Evolutionary conservation across 1,139 yeast genomes (phyloP).

Genomic region (Yamadazyma oceani): DNA sequence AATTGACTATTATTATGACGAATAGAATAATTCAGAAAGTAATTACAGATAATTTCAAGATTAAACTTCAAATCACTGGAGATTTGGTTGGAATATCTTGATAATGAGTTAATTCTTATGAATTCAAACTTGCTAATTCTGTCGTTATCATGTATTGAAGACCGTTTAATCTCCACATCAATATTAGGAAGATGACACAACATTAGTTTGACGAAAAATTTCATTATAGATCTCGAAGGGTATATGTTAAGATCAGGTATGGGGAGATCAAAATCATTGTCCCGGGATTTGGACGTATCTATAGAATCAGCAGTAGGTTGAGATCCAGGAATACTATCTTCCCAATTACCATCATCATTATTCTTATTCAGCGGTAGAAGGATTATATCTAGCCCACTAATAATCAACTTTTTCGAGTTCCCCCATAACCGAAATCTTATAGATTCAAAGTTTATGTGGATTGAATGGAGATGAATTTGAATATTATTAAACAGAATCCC

Average conservation of each 20-base stretch:
- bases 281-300: not conserved
- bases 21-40: slow-evolving; percentile 7
- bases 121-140: slow-evolving; percentile 23
- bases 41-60: slow-evolving; percentile 16
- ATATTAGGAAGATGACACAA: slow-evolving; percentile 26
- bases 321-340: too few species aligned
- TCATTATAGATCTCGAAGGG: slow-evolving; percentile 19
- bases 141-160: slow-evolving; percentile 15
- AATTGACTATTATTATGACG: slow-evolving; percentile 6
- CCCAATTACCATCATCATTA: not conserved
- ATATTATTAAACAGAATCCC: slow-evolving; percentile 41
- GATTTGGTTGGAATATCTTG: slow-evolving; percentile 23
- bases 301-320: not conserved
- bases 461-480: slow-evolving; percentile 17
- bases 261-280: not conserved
- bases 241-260: slow-evolving; percentile 14
- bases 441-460: slow-evolving; percentile 21
- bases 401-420: slow-evolving; percentile 31
- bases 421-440: slow-evolving; percentile 44
- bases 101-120: slow-evolving; percentile 19
- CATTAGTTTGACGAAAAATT: slow-evolving; percentile 15
- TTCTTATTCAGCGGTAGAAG: not conserved
- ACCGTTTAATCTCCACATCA: slow-evolving; percentile 29
- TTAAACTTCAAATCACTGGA: slow-evolving; percentile 22
- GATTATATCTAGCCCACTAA: slow-evolving; percentile 25